Base-by-base conservation (phyloP, 108 stramenopile genomes). In the Discostella stelligeroides region DNA sequence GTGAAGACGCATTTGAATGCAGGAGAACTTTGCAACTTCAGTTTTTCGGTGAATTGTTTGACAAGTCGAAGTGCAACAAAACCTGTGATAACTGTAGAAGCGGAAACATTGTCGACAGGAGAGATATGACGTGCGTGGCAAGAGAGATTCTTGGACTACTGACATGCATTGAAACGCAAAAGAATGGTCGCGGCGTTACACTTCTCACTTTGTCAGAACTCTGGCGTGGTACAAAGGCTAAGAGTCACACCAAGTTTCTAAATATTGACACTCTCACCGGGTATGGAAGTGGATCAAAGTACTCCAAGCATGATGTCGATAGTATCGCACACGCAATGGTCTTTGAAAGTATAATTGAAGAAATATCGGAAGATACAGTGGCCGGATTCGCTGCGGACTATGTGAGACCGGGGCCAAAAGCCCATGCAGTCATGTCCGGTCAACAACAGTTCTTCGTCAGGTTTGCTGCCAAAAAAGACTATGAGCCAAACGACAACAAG, bases 31-130 rank as follows among this genome's bases (percentile, higher is more conserved):
- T 96, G 86, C 92, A 94, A 70, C 84, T 96, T 13, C 89, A 94
- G 79, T 92, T 92, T 82, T 96, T 96, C 76, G 95, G 95, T 15
- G 92, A 96, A 68, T 63, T 30, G 13, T 96, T 96, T 69, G 90
- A 94, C 61, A 77, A 84, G 28, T 18, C 61, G 6, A 82, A 86
- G 23, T 96, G 95, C 81, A 82, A 82, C 25, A 75, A 85, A 47
- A 92, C 92, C 18, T 96, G 95, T 61, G 95, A 96, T 79, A 96
- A 96, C 66, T 96, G 95, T 71, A 73, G 81, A 70, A 73, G 73
- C 8, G 90, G 87, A n/a, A 66, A 73, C 48, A 65, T 77, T 20
- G 70, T 86, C 21, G 92, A 92, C 24, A 69, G 37, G 24, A 69
- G 84, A 12, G 85, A 94, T 63, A 60, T 88, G 70, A 88, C 91